Conservation (phyloP, 1,139 yeast species). For the Citeromyces siamensis region DNA sequence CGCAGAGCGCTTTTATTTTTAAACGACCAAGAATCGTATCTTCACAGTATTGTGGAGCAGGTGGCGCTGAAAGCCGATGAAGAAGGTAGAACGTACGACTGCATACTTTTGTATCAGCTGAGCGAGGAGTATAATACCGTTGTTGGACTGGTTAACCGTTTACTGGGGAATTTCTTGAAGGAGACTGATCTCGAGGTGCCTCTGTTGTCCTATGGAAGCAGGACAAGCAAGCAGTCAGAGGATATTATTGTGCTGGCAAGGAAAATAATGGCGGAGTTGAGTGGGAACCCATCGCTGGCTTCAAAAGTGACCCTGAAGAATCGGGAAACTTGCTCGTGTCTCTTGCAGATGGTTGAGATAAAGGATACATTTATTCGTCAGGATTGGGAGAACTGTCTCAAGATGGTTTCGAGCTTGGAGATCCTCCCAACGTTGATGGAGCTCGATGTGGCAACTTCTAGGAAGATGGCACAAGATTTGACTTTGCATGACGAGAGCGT, state of each 20-base stretch:
- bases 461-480: conserved; percentile 44
- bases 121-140: conserved; percentile 86
- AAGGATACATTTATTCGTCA: conserved; percentile 46
- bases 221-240: conserved; percentile 12
- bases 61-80: conserved; percentile 86
- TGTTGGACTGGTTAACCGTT: conserved; percentile 59
- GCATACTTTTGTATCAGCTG: conserved; percentile 74
- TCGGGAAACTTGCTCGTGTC: conserved; percentile 50
- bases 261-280: conserved; percentile 40
- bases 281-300: conserved; percentile 36
- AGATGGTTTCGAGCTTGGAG: conserved; percentile 42
- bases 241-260: conserved; percentile 44
- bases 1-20: conserved; percentile 60
- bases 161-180: conserved; percentile 70
- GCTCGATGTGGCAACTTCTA: conserved; percentile 32
- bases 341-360: conserved; percentile 57
- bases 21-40: conserved; percentile 35
- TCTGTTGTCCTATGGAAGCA: conserved; percentile 19
- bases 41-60: conserved; percentile 64
- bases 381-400: conserved; percentile 53
- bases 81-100: conserved; percentile 83
- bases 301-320: conserved; percentile 30
- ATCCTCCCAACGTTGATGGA: conserved; percentile 50
- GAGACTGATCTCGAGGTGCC: conserved; percentile 64
- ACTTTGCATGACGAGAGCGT: conserved; percentile 56